These are phyloP conservation scores for Saksenaea oblongispora DNA, from an alignment of 371 early-diverging fungal genomes.

Conservation along the genomic window DNA sequence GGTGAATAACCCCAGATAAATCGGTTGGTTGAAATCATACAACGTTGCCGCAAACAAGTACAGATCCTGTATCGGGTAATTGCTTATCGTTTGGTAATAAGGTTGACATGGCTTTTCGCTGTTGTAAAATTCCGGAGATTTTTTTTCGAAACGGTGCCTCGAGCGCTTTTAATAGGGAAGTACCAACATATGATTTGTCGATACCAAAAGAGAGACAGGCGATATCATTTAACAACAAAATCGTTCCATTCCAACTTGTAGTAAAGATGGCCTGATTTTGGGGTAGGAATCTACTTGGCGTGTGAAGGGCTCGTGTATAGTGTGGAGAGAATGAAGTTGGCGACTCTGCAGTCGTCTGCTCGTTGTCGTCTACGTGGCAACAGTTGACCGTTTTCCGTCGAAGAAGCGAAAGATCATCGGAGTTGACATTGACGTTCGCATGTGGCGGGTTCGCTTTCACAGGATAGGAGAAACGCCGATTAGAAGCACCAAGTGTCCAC, in stretches of 20 bases:
- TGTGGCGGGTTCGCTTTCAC: conserved; percentile 26
- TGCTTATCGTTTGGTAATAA: conserved; percentile 15
- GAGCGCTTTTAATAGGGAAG: conserved; percentile 26
- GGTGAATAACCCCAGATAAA: neutral
- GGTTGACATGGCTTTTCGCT: conserved; percentile 18
- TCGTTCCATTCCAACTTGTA: conserved; percentile 48
- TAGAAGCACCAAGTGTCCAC: conserved; percentile 44
- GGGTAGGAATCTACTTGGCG: conserved; percentile 64
- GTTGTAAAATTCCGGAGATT: conserved; percentile 21
- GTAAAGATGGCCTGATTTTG: conserved; percentile 70
- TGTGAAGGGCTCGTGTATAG: conserved; percentile 51
- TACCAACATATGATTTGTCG: conserved; percentile 40
- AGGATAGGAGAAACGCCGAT: conserved; percentile 39
- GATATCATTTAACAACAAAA: conserved; percentile 60
- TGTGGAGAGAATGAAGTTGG: conserved; percentile 14
- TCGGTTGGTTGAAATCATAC: conserved; percentile 26
- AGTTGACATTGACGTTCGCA: conserved; percentile 11
- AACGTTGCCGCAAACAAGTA: conserved; percentile 57
- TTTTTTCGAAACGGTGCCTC: conserved; percentile 42
- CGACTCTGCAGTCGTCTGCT: neutral
- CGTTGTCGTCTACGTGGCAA: neutral
- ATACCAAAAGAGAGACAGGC: conserved; percentile 54
- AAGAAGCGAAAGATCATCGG: conserved; percentile 8
- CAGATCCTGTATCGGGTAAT: conserved; percentile 20
- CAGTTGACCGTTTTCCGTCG: conserved; percentile 8